These are phyloP conservation scores for Crotalaria pallida DNA, from an alignment of 306 rosid species.

Conservation along the genomic window DNA sequence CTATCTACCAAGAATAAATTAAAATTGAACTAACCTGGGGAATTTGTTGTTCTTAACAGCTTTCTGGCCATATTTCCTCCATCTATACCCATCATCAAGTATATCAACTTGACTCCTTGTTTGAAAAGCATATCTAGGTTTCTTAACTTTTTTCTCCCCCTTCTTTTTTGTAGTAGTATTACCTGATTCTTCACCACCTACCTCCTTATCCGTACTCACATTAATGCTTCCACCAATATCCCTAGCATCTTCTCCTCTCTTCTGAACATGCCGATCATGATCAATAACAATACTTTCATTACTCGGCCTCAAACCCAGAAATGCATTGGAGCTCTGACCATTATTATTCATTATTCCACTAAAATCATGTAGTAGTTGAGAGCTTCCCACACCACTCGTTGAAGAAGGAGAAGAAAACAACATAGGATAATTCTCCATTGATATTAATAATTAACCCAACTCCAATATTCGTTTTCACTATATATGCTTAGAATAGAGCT, in stretches of 20 bases:
- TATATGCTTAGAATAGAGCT: neutral
- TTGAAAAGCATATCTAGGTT: slow-evolving; percentile 72
- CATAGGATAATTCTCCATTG: slow-evolving; percentile 53
- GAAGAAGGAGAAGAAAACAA: slow-evolving; percentile 49
- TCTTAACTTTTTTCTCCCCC: slow-evolving; percentile 40
- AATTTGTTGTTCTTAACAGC: slow-evolving; percentile 72
- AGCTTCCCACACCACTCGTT: slow-evolving; percentile 12
- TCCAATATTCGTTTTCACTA: neutral
- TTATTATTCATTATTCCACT: neutral
- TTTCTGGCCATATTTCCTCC: slow-evolving; percentile 91
- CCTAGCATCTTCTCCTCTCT: neutral
- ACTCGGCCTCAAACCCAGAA: slow-evolving; percentile 28
- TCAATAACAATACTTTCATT: neutral
- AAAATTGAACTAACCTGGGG: slow-evolving; percentile 47
- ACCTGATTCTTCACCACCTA: neutral
- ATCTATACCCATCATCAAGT: slow-evolving; percentile 78
- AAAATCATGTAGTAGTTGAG: slow-evolving; percentile 10
- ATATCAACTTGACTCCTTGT: slow-evolving; percentile 75
- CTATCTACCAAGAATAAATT: neutral
- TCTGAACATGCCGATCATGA: neutral
- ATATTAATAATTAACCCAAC: neutral
- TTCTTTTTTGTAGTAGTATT: slow-evolving; percentile 19
- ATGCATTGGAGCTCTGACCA: slow-evolving; percentile 36
- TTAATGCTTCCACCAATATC: neutral
- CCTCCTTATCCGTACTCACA: neutral